Evolutionary conservation across 768 basidiomycete species (phyloP), one percentile per base, ranked within the genome.

Genomic region (Pleurotus ostreatus): DNA sequence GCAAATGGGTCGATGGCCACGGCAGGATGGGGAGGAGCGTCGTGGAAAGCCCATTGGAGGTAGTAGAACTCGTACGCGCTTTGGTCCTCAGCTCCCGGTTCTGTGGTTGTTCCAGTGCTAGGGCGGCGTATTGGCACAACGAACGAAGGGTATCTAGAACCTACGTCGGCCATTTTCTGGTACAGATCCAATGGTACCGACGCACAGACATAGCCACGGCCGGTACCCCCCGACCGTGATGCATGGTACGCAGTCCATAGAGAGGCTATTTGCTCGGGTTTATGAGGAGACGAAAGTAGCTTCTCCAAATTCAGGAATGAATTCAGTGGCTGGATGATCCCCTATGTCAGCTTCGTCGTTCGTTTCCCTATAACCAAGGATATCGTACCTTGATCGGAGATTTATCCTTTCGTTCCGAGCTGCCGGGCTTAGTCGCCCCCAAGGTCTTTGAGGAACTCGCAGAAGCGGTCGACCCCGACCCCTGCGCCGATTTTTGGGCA

Each of bases 221-320:
- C 88, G 0, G 92, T 90, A 0, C 92, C 85, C 8, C 82, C 78
- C 1, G 91, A 88, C 26, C 90, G 85, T 3, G 89, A 84, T 12
- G 83, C 79, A 67, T 98, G 95, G 65, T 95, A 98, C 0, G 89
- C 80, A 2, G 84, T 90, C 96, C 96, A 98, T 0, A 98, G 77
- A 0, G 86, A 79, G 3, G 86, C 80, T 62, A 99, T 80, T 65
- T 92, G 89, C 8, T 81, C 80, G 4, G 84, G 55, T 2, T 88
- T 85, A 66, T 92, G 89, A 0, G 88, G 82, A 8, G 80, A 79
- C 22, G 80, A 73, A 56, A 90, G 63, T 20, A 95, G 70, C 53
- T 84, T 82, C 16, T 83, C 73, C 11, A 95, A 68, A 68, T 97
- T 94, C 62, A 98, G 74, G 58, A 97, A 86, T 7, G 79, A 83